Base-by-base conservation (phyloP, 176 grass and related monocot genomes). In the Phoenix roebelenii region DNA sequence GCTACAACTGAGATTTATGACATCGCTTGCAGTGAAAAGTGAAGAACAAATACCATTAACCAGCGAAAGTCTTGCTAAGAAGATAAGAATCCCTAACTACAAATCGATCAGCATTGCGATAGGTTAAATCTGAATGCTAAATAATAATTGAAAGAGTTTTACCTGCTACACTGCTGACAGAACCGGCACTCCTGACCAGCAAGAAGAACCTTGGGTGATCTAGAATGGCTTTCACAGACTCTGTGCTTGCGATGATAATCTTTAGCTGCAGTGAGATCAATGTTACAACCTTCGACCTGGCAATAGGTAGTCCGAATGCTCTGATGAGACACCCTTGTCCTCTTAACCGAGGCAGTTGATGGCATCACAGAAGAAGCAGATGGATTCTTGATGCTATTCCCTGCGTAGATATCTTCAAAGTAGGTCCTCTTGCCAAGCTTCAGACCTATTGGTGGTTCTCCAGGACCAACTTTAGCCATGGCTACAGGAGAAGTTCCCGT, bases 131-230 rank as follows among this genome's bases (percentile, higher is more conserved):
- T 28, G 32, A 9, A 9, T 35, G 32, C 7, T 10, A 9, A 1
- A 35, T 35, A 35, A 35, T 6, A 35, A 35, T 9, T 35, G 9
- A 9, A 35, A 35, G 32, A 35, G 32, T 7, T 74, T 62, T 58
- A 93, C 88, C 83, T 81, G 66, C 88, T 93, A 79, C 88, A 93
- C 80, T 93, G 88, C 76, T 93, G 88, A 66, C 88, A 93, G 72
- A 93, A 93, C 48, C 88, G 77, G 70, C 81, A 80, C 68, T 93
- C 88, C 35, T 75, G 80, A 67, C 88, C 88, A 56, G 80, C 83
- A 62, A 93, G 83, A 50, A 87, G 59, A 26, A 93, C 88, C 69
- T 79, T 79, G 67, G 88, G 83, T 23, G 49, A 86, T 74, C 87
- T 93, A 57, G 80, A 78, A 63, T 93, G 88, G 32, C 77, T 73